These are phyloP conservation scores for Grosmannia huntii DNA, from an alignment of 2,329 filamentous ascomycete species.

Conservation along the genomic window DNA sequence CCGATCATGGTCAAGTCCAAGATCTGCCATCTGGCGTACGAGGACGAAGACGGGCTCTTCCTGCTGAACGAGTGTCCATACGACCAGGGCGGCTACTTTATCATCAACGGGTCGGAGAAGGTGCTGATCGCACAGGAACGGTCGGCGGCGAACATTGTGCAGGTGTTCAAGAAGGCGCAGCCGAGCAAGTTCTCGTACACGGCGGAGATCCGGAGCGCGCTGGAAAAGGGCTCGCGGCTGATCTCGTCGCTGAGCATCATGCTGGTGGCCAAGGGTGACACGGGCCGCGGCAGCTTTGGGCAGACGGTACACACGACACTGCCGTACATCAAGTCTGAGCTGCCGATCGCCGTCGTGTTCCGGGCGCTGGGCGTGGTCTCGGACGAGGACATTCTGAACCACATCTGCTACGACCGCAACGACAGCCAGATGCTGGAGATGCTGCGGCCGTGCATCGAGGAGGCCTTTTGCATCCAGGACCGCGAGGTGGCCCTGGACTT, in stretches of 20 bases:
- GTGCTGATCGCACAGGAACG: slow-evolving; percentile 96
- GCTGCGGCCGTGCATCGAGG: slow-evolving; percentile 92
- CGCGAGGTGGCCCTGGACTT: slow-evolving; percentile 88
- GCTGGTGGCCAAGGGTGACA: slow-evolving; percentile 73
- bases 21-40: slow-evolving; percentile 77
- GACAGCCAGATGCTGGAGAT: slow-evolving; percentile 97
- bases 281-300: slow-evolving; percentile 66
- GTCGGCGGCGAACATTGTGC: slow-evolving; percentile 95
- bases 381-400: slow-evolving; percentile 94
- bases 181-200: slow-evolving; percentile 88
- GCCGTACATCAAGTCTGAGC: slow-evolving; percentile 86
- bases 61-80: slow-evolving; percentile 94
- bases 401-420: slow-evolving; percentile 90
- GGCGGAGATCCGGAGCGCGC: slow-evolving; percentile 88
- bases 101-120: slow-evolving; percentile 98
- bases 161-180: slow-evolving; percentile 95
- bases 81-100: slow-evolving; percentile 96
- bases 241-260: slow-evolving; percentile 91
- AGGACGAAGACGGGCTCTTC: slow-evolving; percentile 77
- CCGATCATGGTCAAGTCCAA: slow-evolving; percentile 98
- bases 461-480: slow-evolving; percentile 92
- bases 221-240: slow-evolving; percentile 89
- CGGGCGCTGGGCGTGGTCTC: slow-evolving; percentile 90
- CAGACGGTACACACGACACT: slow-evolving; percentile 82
- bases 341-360: slow-evolving; percentile 92